Base-by-base conservation (phyloP, 2,329 filamentous ascomycete genomes). In the Aspergillus clavatus region DNA sequence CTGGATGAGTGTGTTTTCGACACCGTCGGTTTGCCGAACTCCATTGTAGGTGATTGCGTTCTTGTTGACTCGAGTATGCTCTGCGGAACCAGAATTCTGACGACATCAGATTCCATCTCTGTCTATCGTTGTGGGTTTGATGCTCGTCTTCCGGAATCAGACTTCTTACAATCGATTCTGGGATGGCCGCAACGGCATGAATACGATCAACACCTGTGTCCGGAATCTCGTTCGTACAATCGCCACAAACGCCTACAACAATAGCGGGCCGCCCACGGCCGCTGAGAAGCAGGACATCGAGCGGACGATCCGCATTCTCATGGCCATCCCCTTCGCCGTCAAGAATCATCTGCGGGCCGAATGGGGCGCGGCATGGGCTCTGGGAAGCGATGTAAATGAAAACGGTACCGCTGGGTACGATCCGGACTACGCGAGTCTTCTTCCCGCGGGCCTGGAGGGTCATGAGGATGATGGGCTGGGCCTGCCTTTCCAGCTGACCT, bases 101-200 rank as follows among this genome's bases (percentile, higher is more conserved):
- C 8, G 14, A 7, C 27, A 8, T 1, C 50, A 76, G 73, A 76
- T 84, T 36, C 81, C 81, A 2, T 79, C 75, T 11, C 68, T 84
- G 1, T 81, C 77, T 26, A 84, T 84, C 45, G 81, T 84, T 40
- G 81, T 84, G 2, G 81, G 81, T 56, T 62, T 84, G 31, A 83
- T 84, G 75, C 78, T 84, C 45, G 81, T 84, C 22, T 84, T 84
- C 67, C 75, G 81, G 28, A 84, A 84, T 55, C 73, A 77, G 52
- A 83, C 80, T 3, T 77, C 73, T 42, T 84, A 83, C 65, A 81
- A 82, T 54, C 72, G 81, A 2, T 84, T 83, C 68, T 84, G 81
- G 81, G 76, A 76, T 3, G 79, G 78, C 4, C 68, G 79, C 35
- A 77, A 76, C 52, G 74, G 78, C 51, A 72, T 84, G 43, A 79